These are phyloP conservation scores for Globisporangium carolinianum DNA, from an alignment of 352 stramenopile genomes.

Conservation along the genomic window DNA sequence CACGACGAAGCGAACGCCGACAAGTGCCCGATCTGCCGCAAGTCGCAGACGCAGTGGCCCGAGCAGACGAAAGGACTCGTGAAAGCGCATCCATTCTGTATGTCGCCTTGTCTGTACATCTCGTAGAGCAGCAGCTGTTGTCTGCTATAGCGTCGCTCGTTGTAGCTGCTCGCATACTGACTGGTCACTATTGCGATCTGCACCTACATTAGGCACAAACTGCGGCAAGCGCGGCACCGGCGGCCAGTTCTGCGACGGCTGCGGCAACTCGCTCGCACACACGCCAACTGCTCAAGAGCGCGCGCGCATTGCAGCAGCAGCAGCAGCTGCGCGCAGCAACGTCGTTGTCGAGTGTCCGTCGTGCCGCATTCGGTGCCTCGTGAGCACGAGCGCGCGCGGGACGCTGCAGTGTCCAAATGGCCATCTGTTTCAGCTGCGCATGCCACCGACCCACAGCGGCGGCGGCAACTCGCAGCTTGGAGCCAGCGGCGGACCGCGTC, in stretches of 20 bases:
- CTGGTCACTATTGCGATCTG: too few relatives aligned
- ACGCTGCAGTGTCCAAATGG: slow-evolving; percentile 74
- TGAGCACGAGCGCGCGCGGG: slow-evolving; percentile 60
- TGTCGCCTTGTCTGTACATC: slow-evolving; percentile 1
- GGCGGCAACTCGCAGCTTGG: slow-evolving; percentile 27
- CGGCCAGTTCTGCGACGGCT: slow-evolving; percentile 69
- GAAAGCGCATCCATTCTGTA: slow-evolving; percentile 82
- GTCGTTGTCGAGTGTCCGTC: slow-evolving; percentile 72
- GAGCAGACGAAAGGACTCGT: slow-evolving; percentile 80
- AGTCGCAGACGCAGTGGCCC: slow-evolving; percentile 77
- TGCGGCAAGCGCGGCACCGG: slow-evolving; percentile 65
- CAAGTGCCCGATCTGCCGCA: slow-evolving; percentile 86
- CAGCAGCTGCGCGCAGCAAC: slow-evolving; percentile 48
- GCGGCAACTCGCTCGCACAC: slow-evolving; percentile 62
- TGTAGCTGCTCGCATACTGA: too few relatives aligned
- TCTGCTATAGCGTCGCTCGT: too few relatives aligned
- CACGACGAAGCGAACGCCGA: slow-evolving; percentile 85
- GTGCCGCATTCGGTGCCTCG: slow-evolving; percentile 68
- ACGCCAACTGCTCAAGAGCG: slow-evolving; percentile 70
- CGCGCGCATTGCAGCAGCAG: slow-evolving; percentile 40
- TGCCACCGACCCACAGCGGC: slow-evolving; percentile 21
- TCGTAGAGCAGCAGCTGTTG: background rate
- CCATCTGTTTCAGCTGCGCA: slow-evolving; percentile 66
- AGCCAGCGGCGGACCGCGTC: slow-evolving; percentile 10
- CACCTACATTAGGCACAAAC: slow-evolving; percentile 38